Percentiles rank a stretch among this genome's conserved stretches.
Conservation (phyloP, 148 eudicot genomes). For the Persicaria maculosa region DNA sequence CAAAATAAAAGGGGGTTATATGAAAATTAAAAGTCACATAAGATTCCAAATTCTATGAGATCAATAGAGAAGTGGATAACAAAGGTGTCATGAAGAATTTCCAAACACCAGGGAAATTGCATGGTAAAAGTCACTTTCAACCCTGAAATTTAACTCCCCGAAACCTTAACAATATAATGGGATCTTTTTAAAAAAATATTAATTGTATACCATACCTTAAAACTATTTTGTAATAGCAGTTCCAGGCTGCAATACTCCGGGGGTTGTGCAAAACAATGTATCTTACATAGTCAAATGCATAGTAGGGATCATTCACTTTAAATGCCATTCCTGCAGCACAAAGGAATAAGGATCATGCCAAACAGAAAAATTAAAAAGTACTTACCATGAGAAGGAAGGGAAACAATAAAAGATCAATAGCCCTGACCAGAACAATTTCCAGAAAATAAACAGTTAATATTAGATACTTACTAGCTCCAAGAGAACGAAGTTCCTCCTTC, state of each 20-base stretch:
- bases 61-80: not conserved
- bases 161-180: not conserved
- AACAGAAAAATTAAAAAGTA: not conserved
- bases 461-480: constrained; percentile 76
- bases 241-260: constrained; percentile 85
- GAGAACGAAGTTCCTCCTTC: constrained; percentile 69
- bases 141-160: not conserved
- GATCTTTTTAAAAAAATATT: not conserved
- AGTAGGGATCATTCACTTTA: constrained; percentile 63
- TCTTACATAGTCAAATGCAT: constrained; percentile 65
- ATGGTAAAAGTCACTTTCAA: not conserved
- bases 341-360: not conserved
- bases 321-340: constrained; percentile 56
- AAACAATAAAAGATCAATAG: not conserved
- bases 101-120: not conserved
- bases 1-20: not conserved
- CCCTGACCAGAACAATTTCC: not conserved
- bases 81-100: not conserved
- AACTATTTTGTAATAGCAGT: constrained; percentile 72
- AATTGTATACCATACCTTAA: constrained; percentile 39
- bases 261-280: constrained; percentile 67
- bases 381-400: not conserved
- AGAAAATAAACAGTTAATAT: not conserved
- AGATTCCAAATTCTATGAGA: not conserved
- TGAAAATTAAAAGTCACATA: not conserved